Base-by-base conservation (phyloP, 768 basidiomycete species). In the Lactarius hengduanensis region DNA sequence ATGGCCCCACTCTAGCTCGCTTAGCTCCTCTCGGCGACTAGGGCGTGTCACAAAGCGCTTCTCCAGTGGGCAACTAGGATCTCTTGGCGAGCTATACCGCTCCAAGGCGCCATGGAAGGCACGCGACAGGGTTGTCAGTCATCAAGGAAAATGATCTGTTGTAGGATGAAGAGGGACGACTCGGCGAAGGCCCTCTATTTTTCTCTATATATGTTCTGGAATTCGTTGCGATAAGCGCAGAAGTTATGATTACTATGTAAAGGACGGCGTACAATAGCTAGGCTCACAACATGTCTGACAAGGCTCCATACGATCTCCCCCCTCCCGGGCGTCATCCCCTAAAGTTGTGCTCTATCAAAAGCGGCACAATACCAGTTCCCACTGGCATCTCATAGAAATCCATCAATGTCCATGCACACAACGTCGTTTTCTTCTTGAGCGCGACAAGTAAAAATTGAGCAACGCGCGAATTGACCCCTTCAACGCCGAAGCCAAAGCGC, bases 401-500 rank as follows among this genome's bases (percentile, higher is more conserved):
- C 79, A 92, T 78, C 38, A 94, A 73, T 3, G 79, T 81, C 91
- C 92, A 94, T 5, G 91, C 91, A 32, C 88, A 81, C 59, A 94
- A 78, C 71, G 82, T 47, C 58, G 1, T 30, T 15, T 59, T 38
- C 47, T 63, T 62, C 57, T 69, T 63, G 32, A 94, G 75, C 66
- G 78, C 76, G 45, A 84, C 81, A 54, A 94, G 73, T 22, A 94
- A 73, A 90, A 92, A 96, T 62, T 77, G 78, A 3, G 83, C 87
- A 3, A 93, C 77, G n/a, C 88, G 81, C 28, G 80, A 80, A 72
- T 98, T 98, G 47, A 95, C 87, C 2, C 95, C 95, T 73, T 92
- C 87, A n/a, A 94, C 79, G 5, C 94, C 94, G 8, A 94, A 72
- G 2, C 89, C 88, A 77, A 82, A 79, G 43, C 80, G 78, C 0